Base-by-base conservation (phyloP, 1,284 basidiomycete genomes). In the Heterobasidion occidentale region DNA sequence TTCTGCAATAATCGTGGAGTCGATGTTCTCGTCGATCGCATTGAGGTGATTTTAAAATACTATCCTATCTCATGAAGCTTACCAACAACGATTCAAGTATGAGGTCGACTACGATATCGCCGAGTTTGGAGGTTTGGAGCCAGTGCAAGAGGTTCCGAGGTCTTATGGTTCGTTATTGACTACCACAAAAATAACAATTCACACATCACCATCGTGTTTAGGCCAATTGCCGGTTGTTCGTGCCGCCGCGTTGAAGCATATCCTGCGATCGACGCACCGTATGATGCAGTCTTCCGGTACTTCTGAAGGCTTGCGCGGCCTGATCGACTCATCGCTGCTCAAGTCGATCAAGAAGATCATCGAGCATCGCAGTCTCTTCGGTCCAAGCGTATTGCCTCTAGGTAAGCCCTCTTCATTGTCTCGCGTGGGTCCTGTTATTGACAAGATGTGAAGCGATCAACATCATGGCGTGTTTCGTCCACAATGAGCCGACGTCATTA, bases 401-500 rank as follows among this genome's bases (percentile, higher is more conserved):
- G 87, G 91, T 92, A 69, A 53, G 76, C 60, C 19, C 45, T 55
- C 36, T 56, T 20, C 19, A 51, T 53, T 49, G 14, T 54, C 9
- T 50, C 17, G 9, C 4, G 54, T 35, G 53, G 9, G 59, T 42
- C 60, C 51, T 19, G n/a, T 36, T 52, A 34, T 27, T 51, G n/a
- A 55, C 19, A 54, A 33, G 65, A 58, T 27, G 17, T 54, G 17
- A 65, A 91, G 93, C 93, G 1, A 93, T 98, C 77, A 96, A 96
- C 71, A 92, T 98, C 68, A 94, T 98, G 88, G 88, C 96, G 6
- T 95, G 94, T 0, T 98, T 99, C 70, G 88, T 99, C 15, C 96
- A 99, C 77, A 99, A 98, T 65, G 97, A 99, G 72, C 97, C 97
- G 9, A 98, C 96, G 0, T 97, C 93, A 12, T 77, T 99, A 56